Base-by-base conservation (phyloP, 2,329 filamentous ascomycete species). In the Fusarium illudens region DNA sequence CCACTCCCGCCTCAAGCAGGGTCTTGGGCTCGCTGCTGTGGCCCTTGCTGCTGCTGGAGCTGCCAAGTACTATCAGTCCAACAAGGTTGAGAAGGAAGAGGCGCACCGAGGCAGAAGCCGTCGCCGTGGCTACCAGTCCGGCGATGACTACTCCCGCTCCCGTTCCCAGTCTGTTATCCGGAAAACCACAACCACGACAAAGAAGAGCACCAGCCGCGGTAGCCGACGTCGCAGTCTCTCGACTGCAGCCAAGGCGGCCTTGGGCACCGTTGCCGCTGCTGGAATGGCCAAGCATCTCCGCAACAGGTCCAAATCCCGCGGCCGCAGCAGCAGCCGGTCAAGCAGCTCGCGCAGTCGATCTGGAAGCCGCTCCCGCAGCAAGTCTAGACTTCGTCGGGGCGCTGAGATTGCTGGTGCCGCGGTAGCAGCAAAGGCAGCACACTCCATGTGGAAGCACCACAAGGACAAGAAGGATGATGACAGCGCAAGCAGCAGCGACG, bases 1-100 rank as follows among this genome's bases (percentile, higher is more conserved):
- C 51, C 79, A 81, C 36, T 83, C 81, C 39, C 83, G 83, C 50
- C 79, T 90, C 57, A 88, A 88, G 75, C 89, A 86, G 2, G 88
- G 87, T 20, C 79, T 90, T 20, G 88, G 87, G 30, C 82, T 90
- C 39, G 88, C 88, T 9, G 88, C 87, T 10, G 87, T 88, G 20
- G 88, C 87, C 15, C 81, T 90, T 22, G 88, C 88, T 8, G 86
- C 89, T 19, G 87, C 88, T 4, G 88, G 88, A n/a, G 88, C 88
- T 6, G 84, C 87, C 65, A 89, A 90, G 73, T 89, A 89, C 72
- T 85, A 87, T 74, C 84, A 89, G 65, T 83, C 84, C 69, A 86
- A 83, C 76, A 89, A 87, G 72, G 76, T 85, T 44, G 86, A 89
- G 44, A 87, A 85, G 72, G 88, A 89, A 66, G 87, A 90, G 70